Base-by-base conservation (phyloP, 345 rosid species). In the Populus tremula region DNA sequence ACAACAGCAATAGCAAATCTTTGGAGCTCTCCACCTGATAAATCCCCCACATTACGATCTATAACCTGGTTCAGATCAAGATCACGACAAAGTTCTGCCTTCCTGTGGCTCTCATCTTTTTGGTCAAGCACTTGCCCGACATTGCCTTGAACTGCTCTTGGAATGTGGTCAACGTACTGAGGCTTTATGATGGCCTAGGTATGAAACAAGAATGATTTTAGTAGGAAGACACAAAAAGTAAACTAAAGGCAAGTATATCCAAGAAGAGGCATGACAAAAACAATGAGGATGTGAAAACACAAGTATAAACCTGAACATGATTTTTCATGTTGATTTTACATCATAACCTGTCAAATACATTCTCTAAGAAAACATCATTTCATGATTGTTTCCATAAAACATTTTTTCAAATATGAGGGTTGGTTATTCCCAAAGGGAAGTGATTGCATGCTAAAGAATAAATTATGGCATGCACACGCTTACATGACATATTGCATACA, bases 11-110 rank as follows among this genome's bases (percentile, higher is more conserved):
- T 94, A 50, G 97, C 98, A 89, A 96, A 96, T 74, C 97, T 91
- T 89, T 94, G 99, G 41, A 96, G 91, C 86, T 96, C 99, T 78
- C 99, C 99, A 81, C 98, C 99, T 21, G 99, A 96, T 80, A 96
- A 81, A 84, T 96, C 97, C 79, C 87, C 94, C 56, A 94, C 98
- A 82, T 88, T 91, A 38, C 97, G 93, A 47, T 96, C 98, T 77
- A 93, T 89, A 79, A 96, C 98, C 86, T 89, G 97, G 88, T 94
- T 94, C 79, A 96, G 88, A 74, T 96, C 89, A 85, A 96, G 94
- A 78, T 89, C 97, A 65, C 50, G 77, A 84, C 97, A 94, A 47
- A 96, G 95, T 69, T 89, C 88, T 39, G 80, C 86, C 87, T 94
- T 96, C 88, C 83, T 80, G 8, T 83, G 89, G 72, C 97, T 91